Percentiles rank a stretch among this genome's conserved stretches.
phyloP scores from a whole-genome alignment of 345 rosid genomes.

The Sapria himalayana region DNA sequence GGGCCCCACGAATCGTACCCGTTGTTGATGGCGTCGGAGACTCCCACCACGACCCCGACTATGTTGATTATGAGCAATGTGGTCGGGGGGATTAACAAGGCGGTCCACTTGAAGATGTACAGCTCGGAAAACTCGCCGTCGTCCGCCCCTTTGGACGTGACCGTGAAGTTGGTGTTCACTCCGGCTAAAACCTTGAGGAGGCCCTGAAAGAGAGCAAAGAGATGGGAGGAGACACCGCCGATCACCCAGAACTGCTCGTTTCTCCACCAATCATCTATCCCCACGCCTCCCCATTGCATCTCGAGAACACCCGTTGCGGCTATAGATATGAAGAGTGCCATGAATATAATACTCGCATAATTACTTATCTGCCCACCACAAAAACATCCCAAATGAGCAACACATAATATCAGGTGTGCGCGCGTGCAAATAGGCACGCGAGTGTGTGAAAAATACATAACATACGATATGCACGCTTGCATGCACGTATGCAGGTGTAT shows the following conservation, averaged over 20 bases:
- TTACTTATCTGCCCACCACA: slow-evolving; percentile 30
- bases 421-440: neutral
- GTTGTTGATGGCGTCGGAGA: slow-evolving; percentile 38
- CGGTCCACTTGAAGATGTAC: slow-evolving; percentile 47
- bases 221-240: slow-evolving; percentile 41
- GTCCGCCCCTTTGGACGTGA: slow-evolving; percentile 44
- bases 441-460: neutral
- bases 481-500: too few species aligned
- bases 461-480: neutral
- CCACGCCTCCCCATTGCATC: slow-evolving; percentile 68
- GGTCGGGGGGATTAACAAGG: slow-evolving; percentile 34
- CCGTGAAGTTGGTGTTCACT: slow-evolving; percentile 41
- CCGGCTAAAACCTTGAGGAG: slow-evolving; percentile 56
- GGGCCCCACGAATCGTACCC: slow-evolving; percentile 66
- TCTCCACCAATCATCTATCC: slow-evolving; percentile 62
- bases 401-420: neutral
- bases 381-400: neutral
- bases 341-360: slow-evolving; percentile 31
- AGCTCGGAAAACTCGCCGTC: slow-evolving; percentile 47
- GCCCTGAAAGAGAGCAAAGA: slow-evolving; percentile 52
- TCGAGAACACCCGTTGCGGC: slow-evolving; percentile 43
- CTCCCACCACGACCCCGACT: slow-evolving; percentile 35
- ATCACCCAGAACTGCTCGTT: slow-evolving; percentile 67
- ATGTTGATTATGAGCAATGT: slow-evolving; percentile 35
- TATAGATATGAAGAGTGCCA: slow-evolving; percentile 36